Conservation (phyloP, 495 filamentous ascomycete species). For the Rostrohypoxylon terebratum region DNA sequence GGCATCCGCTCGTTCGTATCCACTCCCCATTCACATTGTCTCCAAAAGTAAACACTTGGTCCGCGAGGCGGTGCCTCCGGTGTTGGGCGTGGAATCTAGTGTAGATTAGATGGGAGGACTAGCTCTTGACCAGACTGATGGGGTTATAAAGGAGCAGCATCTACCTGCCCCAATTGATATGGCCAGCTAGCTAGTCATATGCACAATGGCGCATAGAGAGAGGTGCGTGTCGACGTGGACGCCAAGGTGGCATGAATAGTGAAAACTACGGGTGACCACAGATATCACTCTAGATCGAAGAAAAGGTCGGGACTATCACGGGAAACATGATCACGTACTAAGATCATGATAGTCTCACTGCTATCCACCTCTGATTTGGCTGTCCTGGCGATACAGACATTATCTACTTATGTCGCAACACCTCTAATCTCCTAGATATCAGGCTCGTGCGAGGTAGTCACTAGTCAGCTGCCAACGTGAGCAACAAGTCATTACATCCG, state of each 20-base stretch:
- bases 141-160: neutral
- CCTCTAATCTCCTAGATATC: neutral
- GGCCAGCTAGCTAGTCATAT: no score
- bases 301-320: neutral
- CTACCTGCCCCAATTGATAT: no score
- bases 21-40: conserved; percentile 11
- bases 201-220: no score
- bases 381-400: neutral
- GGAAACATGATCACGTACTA: neutral
- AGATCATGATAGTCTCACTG: neutral
- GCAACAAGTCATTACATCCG: neutral
- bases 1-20: conserved; percentile 10
- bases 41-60: conserved; percentile 3
- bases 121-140: neutral
- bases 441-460: neutral
- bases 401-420: neutral
- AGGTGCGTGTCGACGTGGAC: no score
- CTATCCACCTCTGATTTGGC: neutral
- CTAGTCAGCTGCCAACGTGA: neutral
- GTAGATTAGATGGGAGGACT: conserved; percentile 18
- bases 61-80: neutral
- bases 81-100: neutral
- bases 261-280: no score
- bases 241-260: neutral
- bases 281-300: neutral